Base-by-base conservation (phyloP, 768 basidiomycete species). In the Multifurca ochricompacta region DNA sequence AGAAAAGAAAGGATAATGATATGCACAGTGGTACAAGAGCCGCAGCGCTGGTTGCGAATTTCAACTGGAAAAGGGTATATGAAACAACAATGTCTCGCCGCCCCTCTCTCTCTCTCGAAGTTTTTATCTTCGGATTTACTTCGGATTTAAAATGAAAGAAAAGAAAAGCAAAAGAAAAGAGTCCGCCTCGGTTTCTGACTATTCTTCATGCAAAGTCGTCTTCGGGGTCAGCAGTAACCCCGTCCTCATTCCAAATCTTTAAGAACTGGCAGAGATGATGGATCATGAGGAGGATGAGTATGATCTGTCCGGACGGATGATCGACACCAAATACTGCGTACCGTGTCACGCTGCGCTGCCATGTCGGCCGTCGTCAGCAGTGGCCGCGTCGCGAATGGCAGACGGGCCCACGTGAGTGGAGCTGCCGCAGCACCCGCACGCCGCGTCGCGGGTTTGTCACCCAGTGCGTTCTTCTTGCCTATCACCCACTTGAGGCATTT, bases 401-500 rank as follows among this genome's bases (percentile, higher is more conserved):
- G 68, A 16, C 87, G 77, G 23, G 81, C 78, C 85, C 91, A 91
- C 27, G 78, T 75, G 35, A 91, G 78, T 6, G 78, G 77, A 36
- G 73, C 70, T 2, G 83, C 79, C 60, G 78, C 76, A 37, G 73
- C 70, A 5, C 83, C 80, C 59, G 83, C 73, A 25, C 80, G 79
- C 61, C 79, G 82, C 2, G 73, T 67, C 4, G 83, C 88, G 13
- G 87, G 77, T 64, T 83, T 88, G 68, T 99, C 95, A 1, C 94
- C 94, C 3, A 86, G 67, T 0, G 89, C 81, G 50, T 82, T 90
- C 71, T 97, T 97, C 77, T 97, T 98, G 18, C 87, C 87, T 4
- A 83, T 69, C 4, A 83, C 77, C 65, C 88, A 96, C 69, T 93
- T 97, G 42, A 77, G 74, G 60, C 92, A 92, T 87, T 96, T 98